Base-by-base conservation (phyloP, 148 eudicot genomes). In the Salicornia ramosissima region DNA sequence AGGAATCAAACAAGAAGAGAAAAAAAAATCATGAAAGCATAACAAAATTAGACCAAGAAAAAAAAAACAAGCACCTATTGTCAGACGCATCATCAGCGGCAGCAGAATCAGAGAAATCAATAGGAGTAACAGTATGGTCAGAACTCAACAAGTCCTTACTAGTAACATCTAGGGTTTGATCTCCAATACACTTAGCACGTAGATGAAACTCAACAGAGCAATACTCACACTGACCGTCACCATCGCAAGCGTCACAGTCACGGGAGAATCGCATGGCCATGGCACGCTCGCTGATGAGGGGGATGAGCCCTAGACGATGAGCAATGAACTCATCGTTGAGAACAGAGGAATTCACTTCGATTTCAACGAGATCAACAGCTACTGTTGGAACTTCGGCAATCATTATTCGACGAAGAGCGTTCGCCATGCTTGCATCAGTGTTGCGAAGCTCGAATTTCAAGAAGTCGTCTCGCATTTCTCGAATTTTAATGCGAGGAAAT, bases 181-280 rank as follows among this genome's bases (percentile, higher is more conserved):
- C 98, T 1, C 70, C 74, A 33, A 86, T 78, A 64, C 98, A 93
- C 69, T 83, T 90, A 10, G 92, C 96, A 16, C 92, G 59, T 15
- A 93, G 70, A 71, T 93, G 89, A 53, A 90, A 93, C 89, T 93
- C 98, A 1, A 93, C 96, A 2, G 98, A 88, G 75, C 98, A 90
- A 71, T 72, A 87, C 88, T 90, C 98, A 22, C 97, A 93, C 80
- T 90, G 95, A 0, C 98, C 98, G 29, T 90, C 98, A 12, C 98
- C 98, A 39, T 93, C 96, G 57, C 96, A 93, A 10, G 95, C 90
- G 69, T 93, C 95, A 43, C 98, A 88, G 78, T 93, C 98, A 15
- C 98, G 86, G 0, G 98, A 90, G 80, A 93, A 90, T n/a, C 98
- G 78, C 98, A 90, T 93, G 50, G 78, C 61, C 98, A 93, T 88